Base-by-base conservation (phyloP, 2,329 filamentous ascomycete genomes). In the Zasmidium angulare region DNA sequence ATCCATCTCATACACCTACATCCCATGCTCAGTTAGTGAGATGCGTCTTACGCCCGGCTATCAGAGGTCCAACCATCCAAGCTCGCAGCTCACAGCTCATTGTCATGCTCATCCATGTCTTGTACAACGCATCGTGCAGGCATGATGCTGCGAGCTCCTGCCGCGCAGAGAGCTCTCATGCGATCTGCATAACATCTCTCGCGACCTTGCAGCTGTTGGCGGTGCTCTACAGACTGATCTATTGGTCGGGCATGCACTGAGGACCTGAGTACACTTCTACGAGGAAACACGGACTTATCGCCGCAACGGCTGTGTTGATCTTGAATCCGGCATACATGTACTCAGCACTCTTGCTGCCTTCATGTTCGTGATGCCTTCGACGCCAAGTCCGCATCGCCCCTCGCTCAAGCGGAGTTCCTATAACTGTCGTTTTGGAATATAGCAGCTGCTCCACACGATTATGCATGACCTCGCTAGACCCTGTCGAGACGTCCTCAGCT, bases 111-210 rank as follows among this genome's bases (percentile, higher is more conserved):
- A 43, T 43, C 36, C 36, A 3, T 43, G 36, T 43, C 9, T 43
- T 43, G 36, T 43, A 43, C 36, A 43, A 43, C 36, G n/a, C 36
- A 43, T 43, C 36, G 36, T 43, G 36, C 36, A 43, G 36, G 36
- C 36, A 43, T 43, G 36, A 43, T 43, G 36, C 36, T 43, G 3
- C 36, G 7, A 43, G 36, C 36, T 43, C n/a, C 36, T 43, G 12
- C 36, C 36, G 36, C 36, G 6, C 36, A 43, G 36, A 43, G 36
- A 43, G 36, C 36, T 43, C 36, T 46, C 9, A 24, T 53, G 36
- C 31, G 36, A 53, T 46, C 40, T 55, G 53, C 53, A 55, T 36
- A 47, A 21, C 53, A 49, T 55, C 46, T 48, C 4, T 49, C 19
- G 53, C 53, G 53, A 55, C 22, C 51, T 54, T 24, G 51, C 31